Evolutionary conservation across 1,139 yeast genomes (phyloP).

Genomic region (Zhuliangozyma parablackwelliae): DNA sequence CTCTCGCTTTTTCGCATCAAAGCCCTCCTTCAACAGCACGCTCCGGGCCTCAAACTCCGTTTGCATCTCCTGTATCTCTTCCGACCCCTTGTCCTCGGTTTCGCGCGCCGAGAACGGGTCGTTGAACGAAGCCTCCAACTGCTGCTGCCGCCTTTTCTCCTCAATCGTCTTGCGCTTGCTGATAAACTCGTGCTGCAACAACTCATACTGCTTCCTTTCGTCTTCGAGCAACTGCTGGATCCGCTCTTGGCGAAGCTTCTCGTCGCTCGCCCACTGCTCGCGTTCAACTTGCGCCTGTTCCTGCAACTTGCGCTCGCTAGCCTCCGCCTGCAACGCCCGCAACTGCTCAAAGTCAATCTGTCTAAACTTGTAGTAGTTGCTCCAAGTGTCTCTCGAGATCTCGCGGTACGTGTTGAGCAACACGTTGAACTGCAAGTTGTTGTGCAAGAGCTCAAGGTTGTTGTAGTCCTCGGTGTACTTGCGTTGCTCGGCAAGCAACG

Average conservation of each 20-base stretch:
- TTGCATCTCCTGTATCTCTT: conserved; percentile 2
- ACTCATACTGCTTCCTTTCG: conserved; percentile 13
- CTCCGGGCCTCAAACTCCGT: conserved; percentile 6
- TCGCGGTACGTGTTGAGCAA: conserved; percentile 39
- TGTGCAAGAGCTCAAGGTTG: conserved; percentile 44
- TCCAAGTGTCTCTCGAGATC: conserved; percentile 39
- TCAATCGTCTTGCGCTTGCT: conserved; percentile 8
- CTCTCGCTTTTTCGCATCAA: conserved; percentile 6
- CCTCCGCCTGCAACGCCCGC: conserved; percentile 18
- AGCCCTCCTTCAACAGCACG: conserved; percentile 6
- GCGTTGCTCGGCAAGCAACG: conserved; percentile 26
- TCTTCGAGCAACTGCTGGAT: conserved; percentile 9
- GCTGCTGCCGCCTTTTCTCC: conserved; percentile 10
- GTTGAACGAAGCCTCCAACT: conserved; percentile 12
- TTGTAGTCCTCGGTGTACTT: conserved; percentile 33
- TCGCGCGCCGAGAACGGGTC: conserved; percentile 15
- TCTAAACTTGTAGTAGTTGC: conserved; percentile 35
- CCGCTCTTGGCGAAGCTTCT: conserved; percentile 17
- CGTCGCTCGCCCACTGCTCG: conserved; percentile 16
- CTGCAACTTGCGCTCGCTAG: conserved; percentile 10
- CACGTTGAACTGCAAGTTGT: conserved; percentile 38
- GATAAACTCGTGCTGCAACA: conserved; percentile 11
- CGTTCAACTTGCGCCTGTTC: conserved; percentile 6
- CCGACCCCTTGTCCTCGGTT: neutral
- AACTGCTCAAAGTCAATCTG: conserved; percentile 38